Evolutionary conservation across 2,329 filamentous ascomycete species (phyloP).

Genomic region (Alternaria brassicae): DNA sequence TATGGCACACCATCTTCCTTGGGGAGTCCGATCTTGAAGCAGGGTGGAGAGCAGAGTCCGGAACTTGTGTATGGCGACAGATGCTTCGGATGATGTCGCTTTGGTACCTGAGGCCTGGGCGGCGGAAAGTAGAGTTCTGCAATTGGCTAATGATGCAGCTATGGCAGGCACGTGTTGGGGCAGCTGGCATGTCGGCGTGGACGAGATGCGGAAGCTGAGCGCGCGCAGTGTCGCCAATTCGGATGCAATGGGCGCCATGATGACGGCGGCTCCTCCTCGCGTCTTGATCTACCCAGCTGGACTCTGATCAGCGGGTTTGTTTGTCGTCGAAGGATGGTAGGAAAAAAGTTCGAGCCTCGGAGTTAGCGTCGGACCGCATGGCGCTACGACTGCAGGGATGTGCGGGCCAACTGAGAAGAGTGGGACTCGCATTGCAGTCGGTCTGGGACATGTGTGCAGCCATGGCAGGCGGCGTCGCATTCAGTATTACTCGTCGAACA

Average conservation of each 20-base stretch:
- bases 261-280: neutral
- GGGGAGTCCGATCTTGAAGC: constrained; percentile 75
- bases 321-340: constrained; percentile 10
- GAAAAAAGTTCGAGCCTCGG: constrained; percentile 36
- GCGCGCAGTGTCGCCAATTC: constrained; percentile 44
- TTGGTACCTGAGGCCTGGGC: constrained; percentile 65
- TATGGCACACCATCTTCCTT: constrained; percentile 79
- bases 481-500: constrained; percentile 39
- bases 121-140: constrained; percentile 67
- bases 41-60: constrained; percentile 79
- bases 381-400: constrained; percentile 34
- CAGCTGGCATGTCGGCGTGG: constrained; percentile 74
- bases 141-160: constrained; percentile 62
- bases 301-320: neutral
- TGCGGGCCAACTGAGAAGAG: constrained; percentile 21
- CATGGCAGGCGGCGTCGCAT: constrained; percentile 30
- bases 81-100: constrained; percentile 68
- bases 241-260: constrained; percentile 36
- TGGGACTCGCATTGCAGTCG: constrained; percentile 22
- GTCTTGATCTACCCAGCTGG: neutral
- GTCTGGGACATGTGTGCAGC: constrained; percentile 31
- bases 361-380: constrained; percentile 27
- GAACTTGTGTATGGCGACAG: constrained; percentile 79
- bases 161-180: constrained; percentile 76
- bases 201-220: constrained; percentile 73